phyloP scores from a whole-genome alignment of 345 rosid genomes.

The Excoecaria agallocha region DNA sequence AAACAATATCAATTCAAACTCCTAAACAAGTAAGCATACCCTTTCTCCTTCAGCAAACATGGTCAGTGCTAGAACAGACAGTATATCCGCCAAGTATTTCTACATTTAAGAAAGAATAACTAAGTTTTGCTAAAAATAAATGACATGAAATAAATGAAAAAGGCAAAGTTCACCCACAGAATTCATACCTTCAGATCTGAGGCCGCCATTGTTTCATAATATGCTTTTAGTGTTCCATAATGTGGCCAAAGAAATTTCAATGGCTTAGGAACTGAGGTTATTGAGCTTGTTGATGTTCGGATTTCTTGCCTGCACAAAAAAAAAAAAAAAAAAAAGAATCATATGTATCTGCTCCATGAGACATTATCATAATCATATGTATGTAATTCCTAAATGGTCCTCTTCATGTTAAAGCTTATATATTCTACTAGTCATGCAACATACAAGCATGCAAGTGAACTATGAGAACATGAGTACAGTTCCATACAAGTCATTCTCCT shows the following conservation, averaged over 20 bases:
- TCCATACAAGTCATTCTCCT: background rate
- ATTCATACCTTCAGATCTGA: conserved; percentile 63
- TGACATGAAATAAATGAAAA: background rate
- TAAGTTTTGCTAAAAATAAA: background rate
- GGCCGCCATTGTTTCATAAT: conserved; percentile 59
- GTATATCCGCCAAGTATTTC: too few species aligned
- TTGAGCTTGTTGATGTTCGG: conserved; percentile 86
- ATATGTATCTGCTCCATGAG: too few species aligned
- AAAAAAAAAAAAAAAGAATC: too few species aligned
- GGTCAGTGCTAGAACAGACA: too few species aligned
- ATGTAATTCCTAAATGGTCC: background rate
- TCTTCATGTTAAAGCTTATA: background rate
- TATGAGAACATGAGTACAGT: background rate
- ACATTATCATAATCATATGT: background rate
- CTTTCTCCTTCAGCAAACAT: too few species aligned
- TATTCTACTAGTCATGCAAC: background rate
- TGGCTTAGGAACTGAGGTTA: too few species aligned
- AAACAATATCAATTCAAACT: too few species aligned
- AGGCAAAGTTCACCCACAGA: conserved; percentile 1
- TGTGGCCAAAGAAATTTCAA: conserved; percentile 97
- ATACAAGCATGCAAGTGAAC: background rate
- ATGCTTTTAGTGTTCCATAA: conserved; percentile 79
- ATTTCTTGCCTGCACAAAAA: conserved; percentile 72
- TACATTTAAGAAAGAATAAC: conserved; percentile 36
- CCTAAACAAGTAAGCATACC: too few species aligned